Percentiles rank a stretch among this genome's conserved stretches.
phyloP scores from a whole-genome alignment of 2,329 filamentous ascomycete genomes.

The Fusarium fracticaudum region DNA sequence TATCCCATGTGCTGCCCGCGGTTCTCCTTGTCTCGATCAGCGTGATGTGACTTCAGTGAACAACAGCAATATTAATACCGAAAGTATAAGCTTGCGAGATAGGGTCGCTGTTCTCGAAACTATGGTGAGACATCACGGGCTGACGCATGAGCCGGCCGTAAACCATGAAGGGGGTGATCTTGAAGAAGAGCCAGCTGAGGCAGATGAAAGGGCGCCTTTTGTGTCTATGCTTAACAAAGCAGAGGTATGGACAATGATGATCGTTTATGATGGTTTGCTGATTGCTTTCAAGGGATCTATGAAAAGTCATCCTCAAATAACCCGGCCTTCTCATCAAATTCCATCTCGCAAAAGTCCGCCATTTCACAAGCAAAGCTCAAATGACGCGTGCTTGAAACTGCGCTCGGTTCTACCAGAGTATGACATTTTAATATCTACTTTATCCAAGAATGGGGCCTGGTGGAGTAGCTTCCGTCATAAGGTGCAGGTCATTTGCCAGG shows the following conservation, averaged over 20 bases:
- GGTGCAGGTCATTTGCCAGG: neutral
- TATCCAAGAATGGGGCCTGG: neutral
- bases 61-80: neutral
- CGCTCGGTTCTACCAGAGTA: neutral
- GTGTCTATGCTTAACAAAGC: neutral
- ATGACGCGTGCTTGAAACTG: neutral
- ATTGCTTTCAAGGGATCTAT: neutral
- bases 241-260: neutral
- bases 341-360: neutral
- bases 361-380: neutral
- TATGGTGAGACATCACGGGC: neutral
- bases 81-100: accelerated
- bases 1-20: neutral
- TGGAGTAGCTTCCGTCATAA: neutral
- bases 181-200: neutral
- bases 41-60: neutral
- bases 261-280: neutral
- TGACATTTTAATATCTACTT: neutral
- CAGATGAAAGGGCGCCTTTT: neutral
- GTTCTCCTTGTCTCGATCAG: neutral
- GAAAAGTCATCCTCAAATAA: too few species aligned
- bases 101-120: neutral
- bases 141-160: accelerated
- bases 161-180: neutral
- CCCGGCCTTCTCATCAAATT: accelerated